Evolutionary conservation across 129 eudicot species (phyloP).

Genomic region (Flaveria bidentis): DNA sequence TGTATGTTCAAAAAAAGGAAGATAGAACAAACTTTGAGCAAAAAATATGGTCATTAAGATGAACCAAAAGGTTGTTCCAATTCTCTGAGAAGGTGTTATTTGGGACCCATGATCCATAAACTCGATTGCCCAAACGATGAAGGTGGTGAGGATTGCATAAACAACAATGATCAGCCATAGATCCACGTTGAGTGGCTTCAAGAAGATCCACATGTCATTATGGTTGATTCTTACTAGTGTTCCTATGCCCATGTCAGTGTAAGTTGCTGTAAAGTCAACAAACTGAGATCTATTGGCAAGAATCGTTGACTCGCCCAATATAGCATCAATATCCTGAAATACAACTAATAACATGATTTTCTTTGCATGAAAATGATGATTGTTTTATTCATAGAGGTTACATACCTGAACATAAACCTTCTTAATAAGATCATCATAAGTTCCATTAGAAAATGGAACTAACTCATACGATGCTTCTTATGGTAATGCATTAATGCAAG

Average conservation of each 20-base stretch:
- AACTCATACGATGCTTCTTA: constrained; percentile 38
- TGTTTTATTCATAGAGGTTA: neutral
- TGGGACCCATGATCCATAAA: constrained; percentile 21
- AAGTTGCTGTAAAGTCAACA: constrained; percentile 49
- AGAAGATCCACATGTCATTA: constrained; percentile 34
- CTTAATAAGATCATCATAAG: constrained; percentile 37
- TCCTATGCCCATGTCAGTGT: constrained; percentile 42
- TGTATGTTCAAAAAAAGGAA: too few relatives aligned
- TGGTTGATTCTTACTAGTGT: constrained; percentile 30
- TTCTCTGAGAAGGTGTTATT: neutral
- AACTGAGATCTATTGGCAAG: constrained; percentile 38
- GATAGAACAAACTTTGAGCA: constrained; percentile 25
- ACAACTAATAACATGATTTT: neutral
- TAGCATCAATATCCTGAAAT: constrained; percentile 39
- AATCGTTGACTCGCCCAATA: constrained; percentile 45
- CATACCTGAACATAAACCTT: constrained; percentile 45
- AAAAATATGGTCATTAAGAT: constrained; percentile 30
- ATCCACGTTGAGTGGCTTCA: constrained; percentile 31
- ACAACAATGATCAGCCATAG: constrained; percentile 31
- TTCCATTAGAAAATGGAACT: constrained; percentile 28
- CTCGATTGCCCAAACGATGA: constrained; percentile 39
- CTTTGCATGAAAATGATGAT: neutral
- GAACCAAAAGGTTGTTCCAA: constrained; percentile 32
- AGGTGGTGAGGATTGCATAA: constrained; percentile 18
- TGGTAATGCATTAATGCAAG: constrained; percentile 33